These are phyloP conservation scores for Peronospora farinosa DNA, from an alignment of 352 stramenopile genomes.

Conservation along the genomic window DNA sequence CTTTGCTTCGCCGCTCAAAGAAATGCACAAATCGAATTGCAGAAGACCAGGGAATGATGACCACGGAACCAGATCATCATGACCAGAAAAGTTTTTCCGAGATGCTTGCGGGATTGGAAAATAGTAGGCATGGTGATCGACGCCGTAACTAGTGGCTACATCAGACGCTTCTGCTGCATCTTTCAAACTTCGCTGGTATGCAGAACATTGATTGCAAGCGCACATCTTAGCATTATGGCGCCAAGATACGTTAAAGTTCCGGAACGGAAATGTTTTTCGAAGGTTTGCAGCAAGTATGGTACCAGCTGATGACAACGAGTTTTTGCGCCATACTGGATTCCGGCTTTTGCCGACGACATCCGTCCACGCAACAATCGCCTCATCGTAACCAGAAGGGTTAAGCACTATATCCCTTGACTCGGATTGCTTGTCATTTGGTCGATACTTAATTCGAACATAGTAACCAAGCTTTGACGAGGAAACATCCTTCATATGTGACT, in stretches of 20 bases:
- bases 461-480: constrained; percentile 54
- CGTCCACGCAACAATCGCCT: constrained; percentile 69
- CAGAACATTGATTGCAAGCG: constrained; percentile 42
- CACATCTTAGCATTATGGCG: constrained; percentile 45
- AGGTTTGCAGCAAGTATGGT: constrained; percentile 38
- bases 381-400: constrained; percentile 55
- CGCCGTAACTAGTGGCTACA: constrained; percentile 28
- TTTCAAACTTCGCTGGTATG: constrained; percentile 21
- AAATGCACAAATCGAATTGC: constrained; percentile 71
- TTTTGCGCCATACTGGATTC: constrained; percentile 48
- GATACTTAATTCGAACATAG: constrained; percentile 73
- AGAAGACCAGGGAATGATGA: constrained; percentile 63
- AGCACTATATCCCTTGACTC: constrained; percentile 51
- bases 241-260: constrained; percentile 80
- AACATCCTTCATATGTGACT: constrained; percentile 55
- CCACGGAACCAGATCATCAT: constrained; percentile 72
- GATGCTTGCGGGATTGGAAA: constrained; percentile 73
- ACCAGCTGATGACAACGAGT: constrained; percentile 14
- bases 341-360: constrained; percentile 56
- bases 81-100: constrained; percentile 70
- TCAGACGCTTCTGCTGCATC: constrained; percentile 5
- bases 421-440: constrained; percentile 65
- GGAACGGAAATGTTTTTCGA: constrained; percentile 57
- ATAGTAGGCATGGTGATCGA: constrained; percentile 81
- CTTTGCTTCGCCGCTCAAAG: constrained; percentile 59